Conservation (phyloP, 192 early-diverging fungal genomes). For the Allomyces arbusculus region DNA sequence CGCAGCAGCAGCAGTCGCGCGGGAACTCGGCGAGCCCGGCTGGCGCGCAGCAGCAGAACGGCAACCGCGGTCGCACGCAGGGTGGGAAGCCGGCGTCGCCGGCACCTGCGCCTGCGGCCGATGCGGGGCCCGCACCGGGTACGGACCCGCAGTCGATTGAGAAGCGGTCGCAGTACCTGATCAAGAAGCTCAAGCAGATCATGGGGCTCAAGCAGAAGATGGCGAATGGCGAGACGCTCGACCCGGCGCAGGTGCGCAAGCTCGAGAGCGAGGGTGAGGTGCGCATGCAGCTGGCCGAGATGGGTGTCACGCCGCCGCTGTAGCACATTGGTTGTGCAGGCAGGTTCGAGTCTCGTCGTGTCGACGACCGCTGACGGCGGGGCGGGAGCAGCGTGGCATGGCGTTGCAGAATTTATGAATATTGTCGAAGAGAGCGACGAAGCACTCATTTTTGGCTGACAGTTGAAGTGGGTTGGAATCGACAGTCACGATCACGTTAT, state of each 20-base stretch:
- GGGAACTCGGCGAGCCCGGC: conserved; percentile 6
- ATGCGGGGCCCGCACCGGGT: conserved; percentile 8
- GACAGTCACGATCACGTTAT: no score
- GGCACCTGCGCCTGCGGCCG: conserved; percentile 9
- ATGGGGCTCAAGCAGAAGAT: conserved; percentile 58
- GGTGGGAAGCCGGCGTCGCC: conserved; percentile 8
- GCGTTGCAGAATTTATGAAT: no score
- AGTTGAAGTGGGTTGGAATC: no score
- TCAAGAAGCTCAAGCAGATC: conserved; percentile 88
- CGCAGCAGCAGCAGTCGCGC: conserved; percentile 10
- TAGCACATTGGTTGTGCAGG: no score
- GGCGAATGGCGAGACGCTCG: conserved; percentile 54
- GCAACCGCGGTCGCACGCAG: conserved; percentile 5
- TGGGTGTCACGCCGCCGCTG: background rate
- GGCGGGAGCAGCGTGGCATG: no score
- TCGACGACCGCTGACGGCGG: no score
- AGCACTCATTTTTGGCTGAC: no score
- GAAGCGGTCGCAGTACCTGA: conserved; percentile 67
- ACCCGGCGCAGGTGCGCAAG: conserved; percentile 47
- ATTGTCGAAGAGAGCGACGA: no score
- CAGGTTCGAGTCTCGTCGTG: no score
- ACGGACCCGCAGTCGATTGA: conserved; percentile 38
- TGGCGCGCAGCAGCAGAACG: conserved; percentile 10
- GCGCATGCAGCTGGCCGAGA: background rate
- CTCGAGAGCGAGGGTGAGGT: background rate